Evolutionary conservation across 441 rosid genomes (phyloP).

Genomic region (Manihot esculenta): DNA sequence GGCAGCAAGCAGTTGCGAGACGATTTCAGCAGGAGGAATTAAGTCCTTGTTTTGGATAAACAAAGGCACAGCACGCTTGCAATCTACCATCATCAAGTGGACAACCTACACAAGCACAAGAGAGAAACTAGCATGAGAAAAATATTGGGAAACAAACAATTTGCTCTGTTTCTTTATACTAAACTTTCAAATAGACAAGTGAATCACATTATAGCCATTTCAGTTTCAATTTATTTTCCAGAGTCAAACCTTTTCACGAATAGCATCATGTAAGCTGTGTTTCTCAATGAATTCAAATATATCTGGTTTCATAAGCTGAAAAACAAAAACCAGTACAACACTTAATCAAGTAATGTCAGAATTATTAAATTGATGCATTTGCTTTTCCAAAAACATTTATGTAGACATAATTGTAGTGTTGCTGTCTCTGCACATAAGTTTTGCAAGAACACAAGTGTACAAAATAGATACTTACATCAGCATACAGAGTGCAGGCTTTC

Average conservation of each 20-base stretch:
- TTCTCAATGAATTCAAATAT: conserved; percentile 86
- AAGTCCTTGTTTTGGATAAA: conserved; percentile 82
- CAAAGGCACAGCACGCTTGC: conserved; percentile 75
- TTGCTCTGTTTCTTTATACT: neutral
- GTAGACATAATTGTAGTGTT: neutral
- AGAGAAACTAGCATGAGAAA: neutral
- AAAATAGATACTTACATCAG: conserved; percentile 77
- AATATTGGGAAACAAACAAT: conserved; percentile 17
- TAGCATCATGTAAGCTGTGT: conserved; percentile 75
- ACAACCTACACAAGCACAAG: conserved; percentile 61
- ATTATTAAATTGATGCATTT: conserved; percentile 8
- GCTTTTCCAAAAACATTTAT: conserved; percentile 6
- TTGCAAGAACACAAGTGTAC: conserved; percentile 6
- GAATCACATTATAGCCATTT: conserved; percentile 2
- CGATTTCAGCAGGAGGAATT: conserved; percentile 86
- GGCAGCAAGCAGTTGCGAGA: conserved; percentile 60
- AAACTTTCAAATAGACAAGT: neutral
- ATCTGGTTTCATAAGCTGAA: conserved; percentile 96
- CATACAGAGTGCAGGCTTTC: conserved; percentile 88
- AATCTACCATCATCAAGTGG: conserved; percentile 88
- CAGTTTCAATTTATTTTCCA: conserved; percentile 6
- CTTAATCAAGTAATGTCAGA: conserved; percentile 16
- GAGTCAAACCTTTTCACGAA: conserved; percentile 83
- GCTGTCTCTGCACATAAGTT: neutral
- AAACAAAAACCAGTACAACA: conserved; percentile 22